phyloP scores from a whole-genome alignment of 2,329 filamentous ascomycete species.

The Microsporum audouinii region DNA sequence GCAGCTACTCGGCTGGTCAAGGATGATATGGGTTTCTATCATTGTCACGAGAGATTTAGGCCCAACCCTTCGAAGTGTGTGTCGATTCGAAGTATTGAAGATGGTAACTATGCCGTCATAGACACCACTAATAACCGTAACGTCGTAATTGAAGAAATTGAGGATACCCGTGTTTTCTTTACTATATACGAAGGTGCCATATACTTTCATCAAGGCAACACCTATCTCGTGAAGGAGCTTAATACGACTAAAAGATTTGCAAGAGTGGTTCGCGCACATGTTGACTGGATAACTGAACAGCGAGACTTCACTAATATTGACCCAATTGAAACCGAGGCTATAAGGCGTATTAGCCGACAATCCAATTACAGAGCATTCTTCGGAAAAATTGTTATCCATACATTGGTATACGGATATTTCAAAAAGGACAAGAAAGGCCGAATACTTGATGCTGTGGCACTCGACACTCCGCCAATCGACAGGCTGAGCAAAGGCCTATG shows the following conservation, averaged over 20 bases:
- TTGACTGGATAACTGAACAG: constrained; percentile 91
- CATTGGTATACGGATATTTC: constrained; percentile 92
- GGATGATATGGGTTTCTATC: constrained; percentile 72
- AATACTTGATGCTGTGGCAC: constrained; percentile 81
- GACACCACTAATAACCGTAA: constrained; percentile 73
- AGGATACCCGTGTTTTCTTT: constrained; percentile 87
- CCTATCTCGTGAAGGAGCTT: constrained; percentile 85
- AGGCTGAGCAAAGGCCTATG: constrained; percentile 83
- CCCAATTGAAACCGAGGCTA: constrained; percentile 80
- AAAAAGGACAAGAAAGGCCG: constrained; percentile 80
- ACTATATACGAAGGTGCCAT: constrained; percentile 95
- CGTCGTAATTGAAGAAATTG: constrained; percentile 76
- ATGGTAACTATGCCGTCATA: constrained; percentile 88
- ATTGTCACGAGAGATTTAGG: constrained; percentile 78
- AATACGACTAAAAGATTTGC: constrained; percentile 69
- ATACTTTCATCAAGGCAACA: constrained; percentile 90
- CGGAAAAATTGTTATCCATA: constrained; percentile 72
- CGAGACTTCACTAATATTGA: constrained; percentile 92
- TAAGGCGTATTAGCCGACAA: constrained; percentile 53
- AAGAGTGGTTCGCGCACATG: constrained; percentile 75
- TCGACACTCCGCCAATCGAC: constrained; percentile 85
- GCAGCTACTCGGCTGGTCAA: constrained; percentile 61
- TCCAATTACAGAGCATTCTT: constrained; percentile 65
- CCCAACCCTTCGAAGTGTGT: constrained; percentile 74
- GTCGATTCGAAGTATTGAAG: constrained; percentile 76